Base-by-base conservation (phyloP, 2,329 filamentous ascomycete species). In the Escovopsis sp. region DNA sequence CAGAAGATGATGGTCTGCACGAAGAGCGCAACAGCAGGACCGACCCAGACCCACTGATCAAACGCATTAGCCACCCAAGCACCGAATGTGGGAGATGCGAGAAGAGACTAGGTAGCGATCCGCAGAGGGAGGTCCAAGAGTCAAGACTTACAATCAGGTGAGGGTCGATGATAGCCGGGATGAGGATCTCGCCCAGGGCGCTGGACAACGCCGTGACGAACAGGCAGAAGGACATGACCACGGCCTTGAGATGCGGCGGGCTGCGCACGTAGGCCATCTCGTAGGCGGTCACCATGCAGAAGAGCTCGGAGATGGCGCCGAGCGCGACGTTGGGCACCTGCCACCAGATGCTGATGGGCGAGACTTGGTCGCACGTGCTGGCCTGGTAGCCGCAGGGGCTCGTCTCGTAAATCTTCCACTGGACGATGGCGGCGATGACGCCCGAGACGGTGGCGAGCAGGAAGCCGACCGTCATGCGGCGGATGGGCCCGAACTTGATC, bases 41-140 rank as follows among this genome's bases (percentile, higher is more conserved):
- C 52, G 8, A 47, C 52, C 51, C 52, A 54, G n/a, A 49, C 52
- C 52, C 52, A 54, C 49, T 51, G 19, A 23, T 23, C 23, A 23
- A 23, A 23, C 23, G 23, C 6, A 3, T 23, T 23, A 23, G n/a
- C 11, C 37, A 33, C 34, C 2, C 40, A n/a, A 26, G 42, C 26
- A 43, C 28, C 8, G 7, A 32, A 32, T 9, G 28, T 4, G 11
- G 11, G 28, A 32, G 28, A 32, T 32, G 8, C 4, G 28, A 9
- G 8, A 7, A 9, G 3, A 6, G 6, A 5, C 1, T 32, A 32
- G 42, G 42, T 32, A 38, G 40, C 40, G 38, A 36, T 12, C 15
- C 15, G n/a, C 15, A 32, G 28, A 9, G 8, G 28, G 28, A 7
- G 28, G 28, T 5, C 8, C 8, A 32, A 9, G 4, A 32, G 4